phyloP scores from a whole-genome alignment of 306 rosid species.

The Quercus suber region DNA sequence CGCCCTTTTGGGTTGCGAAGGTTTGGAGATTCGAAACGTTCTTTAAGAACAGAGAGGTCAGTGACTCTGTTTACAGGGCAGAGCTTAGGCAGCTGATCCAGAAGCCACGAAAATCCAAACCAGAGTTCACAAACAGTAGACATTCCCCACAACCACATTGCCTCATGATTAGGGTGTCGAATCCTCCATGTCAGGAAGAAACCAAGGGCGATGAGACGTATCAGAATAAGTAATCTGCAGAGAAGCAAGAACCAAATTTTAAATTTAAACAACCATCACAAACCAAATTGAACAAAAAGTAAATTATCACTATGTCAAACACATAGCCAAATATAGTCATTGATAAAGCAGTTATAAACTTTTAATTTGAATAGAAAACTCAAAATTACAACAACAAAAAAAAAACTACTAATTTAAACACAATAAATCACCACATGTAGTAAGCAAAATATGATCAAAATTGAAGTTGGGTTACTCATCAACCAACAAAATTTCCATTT shows the following conservation, averaged over 20 bases:
- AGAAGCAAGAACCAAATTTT: neutral
- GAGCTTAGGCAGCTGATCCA: conserved; percentile 86
- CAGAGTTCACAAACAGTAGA: conserved; percentile 76
- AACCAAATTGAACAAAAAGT: neutral
- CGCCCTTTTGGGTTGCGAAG: conserved; percentile 78
- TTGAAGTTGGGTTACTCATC: too few species aligned
- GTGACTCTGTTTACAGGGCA: conserved; percentile 78
- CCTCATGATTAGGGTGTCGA: conserved; percentile 71
- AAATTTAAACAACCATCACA: neutral
- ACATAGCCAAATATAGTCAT: neutral
- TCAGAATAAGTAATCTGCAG: conserved; percentile 58
- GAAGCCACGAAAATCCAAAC: conserved; percentile 86
- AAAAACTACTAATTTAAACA: too few species aligned
- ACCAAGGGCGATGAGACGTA: conserved; percentile 68
- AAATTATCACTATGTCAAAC: neutral
- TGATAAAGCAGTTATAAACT: too few species aligned
- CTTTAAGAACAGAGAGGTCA: conserved; percentile 68
- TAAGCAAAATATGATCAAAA: too few species aligned
- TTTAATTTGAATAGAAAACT: too few species aligned
- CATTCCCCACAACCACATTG: conserved; percentile 91
- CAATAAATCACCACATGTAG: too few species aligned
- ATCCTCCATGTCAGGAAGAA: conserved; percentile 81
- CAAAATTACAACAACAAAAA: too few species aligned
- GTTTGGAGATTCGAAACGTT: conserved; percentile 71
- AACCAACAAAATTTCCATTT: neutral